Base-by-base conservation (phyloP, 106 monocot species). In the Phalaenopsis aphrodite region DNA sequence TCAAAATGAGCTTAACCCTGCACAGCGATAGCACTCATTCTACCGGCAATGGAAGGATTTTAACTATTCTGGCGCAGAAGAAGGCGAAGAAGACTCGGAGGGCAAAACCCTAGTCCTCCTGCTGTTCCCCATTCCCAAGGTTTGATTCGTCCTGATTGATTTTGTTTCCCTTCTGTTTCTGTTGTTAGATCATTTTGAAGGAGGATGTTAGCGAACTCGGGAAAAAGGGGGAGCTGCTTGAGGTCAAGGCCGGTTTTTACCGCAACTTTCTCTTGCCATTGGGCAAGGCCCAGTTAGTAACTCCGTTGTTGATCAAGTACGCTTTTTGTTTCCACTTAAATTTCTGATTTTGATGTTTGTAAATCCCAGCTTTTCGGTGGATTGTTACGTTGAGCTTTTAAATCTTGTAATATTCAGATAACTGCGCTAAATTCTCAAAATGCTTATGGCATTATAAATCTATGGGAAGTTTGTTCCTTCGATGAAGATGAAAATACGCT, bases 221-320 rank as follows among this genome's bases (percentile, higher is more conserved):
- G 81, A 94, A 87, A 86, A 90, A 86, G 46, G 98, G 98, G 58
- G 80, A 94, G 24, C 78, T 88, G 42, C 77, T 98, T 17, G 91
- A 98, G 56, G 98, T 98, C 36, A 94, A 86, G 80, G 88, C 94
- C 1, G 98, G 98, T 10, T 98, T 88, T 82, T 98, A 80, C 78
- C 92, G 98, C 79, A 98, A 94, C 82, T 98, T 85, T 74, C 89
- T 98, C 16, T 80, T 92, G 14, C 98, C 98, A 9, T 19, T 75
- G 74, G 98, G 97, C 38, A 98, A 88, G 79, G 98, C 98, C 3
- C 88, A 91, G 67, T 82, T 98, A 3, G 81, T 98, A 41, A 94
- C 98, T 18, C 84, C 94, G 21, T 72, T 86, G 21, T 78, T 98
- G 36, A 76, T 98, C 92, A 94, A 94, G 98, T 94, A 67, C 24